Conservation (phyloP, 2,329 filamentous ascomycete genomes). For the Epichloe bromicola region DNA sequence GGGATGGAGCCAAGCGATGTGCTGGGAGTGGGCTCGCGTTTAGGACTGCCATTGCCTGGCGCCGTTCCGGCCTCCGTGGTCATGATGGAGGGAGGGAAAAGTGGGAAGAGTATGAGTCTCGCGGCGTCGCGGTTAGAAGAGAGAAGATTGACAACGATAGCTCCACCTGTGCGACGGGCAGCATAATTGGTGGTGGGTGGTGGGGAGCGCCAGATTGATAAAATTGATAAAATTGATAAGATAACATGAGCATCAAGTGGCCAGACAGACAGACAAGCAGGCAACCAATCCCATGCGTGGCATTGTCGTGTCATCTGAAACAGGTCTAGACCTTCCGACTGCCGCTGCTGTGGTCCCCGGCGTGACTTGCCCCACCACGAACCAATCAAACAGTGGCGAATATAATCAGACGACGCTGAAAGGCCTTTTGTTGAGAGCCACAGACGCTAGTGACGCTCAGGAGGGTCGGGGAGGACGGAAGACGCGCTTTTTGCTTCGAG, state of each 20-base stretch:
- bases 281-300: background rate
- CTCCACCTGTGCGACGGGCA: background rate
- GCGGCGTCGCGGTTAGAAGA: background rate
- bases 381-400: conserved; percentile 9
- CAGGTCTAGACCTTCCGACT: conserved; percentile 11
- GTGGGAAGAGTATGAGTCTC: background rate
- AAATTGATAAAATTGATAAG: conserved; percentile 7
- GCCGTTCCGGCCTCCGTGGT: conserved; percentile 15
- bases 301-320: background rate
- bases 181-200: background rate
- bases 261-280: background rate
- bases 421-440: background rate
- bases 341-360: conserved; percentile 10
- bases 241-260: background rate
- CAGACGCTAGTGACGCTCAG: conserved; percentile 6
- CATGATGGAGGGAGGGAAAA: background rate
- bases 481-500: background rate
- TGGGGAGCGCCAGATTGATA: conserved; percentile 6
- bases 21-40: conserved; percentile 28
- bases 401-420: conserved; percentile 7
- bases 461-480: conserved; percentile 3
- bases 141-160: background rate
- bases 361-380: background rate
- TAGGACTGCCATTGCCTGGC: conserved; percentile 24
- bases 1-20: conserved; percentile 36